Percentiles rank a stretch among this genome's conserved stretches.
Evolutionary conservation across 495 filamentous ascomycete species (phyloP).

Genomic region (Rhizodiscina lignyota): DNA sequence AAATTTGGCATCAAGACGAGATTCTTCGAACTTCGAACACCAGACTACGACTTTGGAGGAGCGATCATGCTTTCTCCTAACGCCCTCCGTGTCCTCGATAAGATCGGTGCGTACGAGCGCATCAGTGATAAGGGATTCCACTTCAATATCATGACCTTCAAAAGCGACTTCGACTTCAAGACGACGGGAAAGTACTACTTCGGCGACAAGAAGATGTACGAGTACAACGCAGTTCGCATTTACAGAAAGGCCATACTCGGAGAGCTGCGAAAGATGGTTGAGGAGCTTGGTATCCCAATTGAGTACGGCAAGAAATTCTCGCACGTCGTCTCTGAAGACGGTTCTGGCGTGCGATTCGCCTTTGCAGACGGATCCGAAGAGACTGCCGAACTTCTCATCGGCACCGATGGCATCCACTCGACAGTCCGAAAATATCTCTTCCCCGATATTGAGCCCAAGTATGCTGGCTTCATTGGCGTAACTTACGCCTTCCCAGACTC

Average conservation of each 20-base stretch:
- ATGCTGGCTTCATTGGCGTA: conserved; percentile 2
- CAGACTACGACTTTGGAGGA: conserved; percentile 24
- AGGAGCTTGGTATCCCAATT: conserved; percentile 23
- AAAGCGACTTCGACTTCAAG: conserved; percentile 18
- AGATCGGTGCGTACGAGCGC: conserved; percentile 26
- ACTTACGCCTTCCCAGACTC: conserved; percentile 5
- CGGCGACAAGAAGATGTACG: conserved; percentile 24
- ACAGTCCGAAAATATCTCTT: conserved; percentile 8
- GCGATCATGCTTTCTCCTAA: conserved; percentile 37
- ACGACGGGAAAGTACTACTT: conserved; percentile 28
- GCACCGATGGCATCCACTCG: conserved; percentile 10
- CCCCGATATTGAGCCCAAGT: conserved; percentile 4
- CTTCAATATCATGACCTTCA: conserved; percentile 27
- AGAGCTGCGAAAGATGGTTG: conserved; percentile 17
- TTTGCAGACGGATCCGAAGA: conserved; percentile 6
- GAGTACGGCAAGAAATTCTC: conserved; percentile 27
- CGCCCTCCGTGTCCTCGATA: conserved; percentile 30
- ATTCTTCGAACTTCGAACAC: conserved; percentile 28
- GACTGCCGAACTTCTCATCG: conserved; percentile 5
- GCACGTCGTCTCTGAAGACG: conserved; percentile 20
- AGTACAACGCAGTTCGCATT: conserved; percentile 29
- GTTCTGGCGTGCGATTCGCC: conserved; percentile 19
- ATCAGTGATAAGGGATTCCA: conserved; percentile 16
- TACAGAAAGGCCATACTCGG: conserved; percentile 29
- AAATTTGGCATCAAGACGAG: conserved; percentile 20